Evolutionary conservation across 2,329 filamentous ascomycete species (phyloP).

Genomic region (Colletotrichum camelliae): DNA sequence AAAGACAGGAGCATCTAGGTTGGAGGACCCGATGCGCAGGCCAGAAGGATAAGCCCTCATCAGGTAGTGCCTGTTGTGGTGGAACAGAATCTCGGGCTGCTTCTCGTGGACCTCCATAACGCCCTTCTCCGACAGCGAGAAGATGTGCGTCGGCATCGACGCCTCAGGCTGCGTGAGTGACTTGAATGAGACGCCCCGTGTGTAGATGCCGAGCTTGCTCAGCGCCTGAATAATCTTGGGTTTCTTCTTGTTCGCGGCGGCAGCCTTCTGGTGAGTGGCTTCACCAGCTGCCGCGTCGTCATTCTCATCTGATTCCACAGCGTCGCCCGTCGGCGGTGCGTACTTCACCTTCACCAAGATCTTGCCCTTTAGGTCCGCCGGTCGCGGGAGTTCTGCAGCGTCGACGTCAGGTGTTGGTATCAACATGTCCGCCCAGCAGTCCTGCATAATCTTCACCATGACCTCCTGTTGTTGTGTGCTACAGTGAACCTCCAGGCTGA

Average conservation of each 20-base stretch:
- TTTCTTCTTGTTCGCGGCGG: slow-evolving; percentile 42
- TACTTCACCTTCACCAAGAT: slow-evolving; percentile 88
- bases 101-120: slow-evolving; percentile 67
- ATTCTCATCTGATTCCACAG: slow-evolving; percentile 37
- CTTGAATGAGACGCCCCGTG: slow-evolving; percentile 82
- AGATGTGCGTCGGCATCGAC: slow-evolving; percentile 70
- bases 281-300: slow-evolving; percentile 45
- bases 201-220: slow-evolving; percentile 81
- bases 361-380: slow-evolving; percentile 73
- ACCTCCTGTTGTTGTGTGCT: slow-evolving; percentile 79
- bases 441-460: slow-evolving; percentile 92
- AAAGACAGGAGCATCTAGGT: slow-evolving; percentile 82
- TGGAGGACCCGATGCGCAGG: slow-evolving; percentile 81
- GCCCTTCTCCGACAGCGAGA: slow-evolving; percentile 67
- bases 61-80: slow-evolving; percentile 81
- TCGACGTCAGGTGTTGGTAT: slow-evolving; percentile 60
- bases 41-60: slow-evolving; percentile 91
- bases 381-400: slow-evolving; percentile 64
- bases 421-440: slow-evolving; percentile 79
- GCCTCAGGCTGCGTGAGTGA: slow-evolving; percentile 76
- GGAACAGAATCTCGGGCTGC: slow-evolving; percentile 64
- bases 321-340: slow-evolving; percentile 47
- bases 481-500: slow-evolving; percentile 93
- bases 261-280: slow-evolving; percentile 30
- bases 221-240: slow-evolving; percentile 75